These are phyloP conservation scores for Cicer bijugum DNA, from an alignment of 306 rosid genomes.

Conservation along the genomic window DNA sequence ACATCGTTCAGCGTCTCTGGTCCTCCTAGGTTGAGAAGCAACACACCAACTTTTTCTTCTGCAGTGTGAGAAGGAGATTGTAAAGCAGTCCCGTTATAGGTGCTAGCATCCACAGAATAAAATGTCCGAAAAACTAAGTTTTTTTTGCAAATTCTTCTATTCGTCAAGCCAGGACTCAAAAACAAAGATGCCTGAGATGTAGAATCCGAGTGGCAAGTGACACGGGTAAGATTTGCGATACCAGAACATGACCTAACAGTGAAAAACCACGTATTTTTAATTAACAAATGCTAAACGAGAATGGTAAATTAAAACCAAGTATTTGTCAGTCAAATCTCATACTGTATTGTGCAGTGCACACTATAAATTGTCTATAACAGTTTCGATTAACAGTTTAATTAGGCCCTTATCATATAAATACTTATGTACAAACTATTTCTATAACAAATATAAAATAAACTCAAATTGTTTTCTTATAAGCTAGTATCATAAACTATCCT, in stretches of 20 bases:
- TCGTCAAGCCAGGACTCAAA: slow-evolving; percentile 43
- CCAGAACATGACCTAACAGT: slow-evolving; percentile 56
- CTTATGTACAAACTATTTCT: no score
- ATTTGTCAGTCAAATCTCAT: background rate
- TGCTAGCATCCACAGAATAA: slow-evolving; percentile 56
- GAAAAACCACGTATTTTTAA: slow-evolving; percentile 11
- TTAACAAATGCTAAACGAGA: background rate
- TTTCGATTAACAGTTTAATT: no score
- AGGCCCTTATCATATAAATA: no score
- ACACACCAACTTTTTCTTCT: slow-evolving; percentile 91
- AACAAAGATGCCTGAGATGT: slow-evolving; percentile 51
- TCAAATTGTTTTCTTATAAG: no score
- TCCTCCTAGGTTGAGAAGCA: slow-evolving; percentile 96
- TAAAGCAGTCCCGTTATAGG: slow-evolving; percentile 51
- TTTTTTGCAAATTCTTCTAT: slow-evolving; percentile 53
- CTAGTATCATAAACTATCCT: no score
- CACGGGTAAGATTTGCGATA: slow-evolving; percentile 36
- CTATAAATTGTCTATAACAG: no score
- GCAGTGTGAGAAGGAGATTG: slow-evolving; percentile 54
- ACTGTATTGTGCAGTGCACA: no score
- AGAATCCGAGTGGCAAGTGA: slow-evolving; percentile 45
- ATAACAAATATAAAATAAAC: no score
- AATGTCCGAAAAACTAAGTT: slow-evolving; percentile 44
- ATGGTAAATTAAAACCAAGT: slow-evolving; percentile 11
- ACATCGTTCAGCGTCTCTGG: slow-evolving; percentile 95